A percentile compares a stretch with the other conserved stretches of the same genome.
These are phyloP conservation scores for Globisporangium mamillatum DNA, from an alignment of 352 stramenopile species.

Conservation along the genomic window DNA sequence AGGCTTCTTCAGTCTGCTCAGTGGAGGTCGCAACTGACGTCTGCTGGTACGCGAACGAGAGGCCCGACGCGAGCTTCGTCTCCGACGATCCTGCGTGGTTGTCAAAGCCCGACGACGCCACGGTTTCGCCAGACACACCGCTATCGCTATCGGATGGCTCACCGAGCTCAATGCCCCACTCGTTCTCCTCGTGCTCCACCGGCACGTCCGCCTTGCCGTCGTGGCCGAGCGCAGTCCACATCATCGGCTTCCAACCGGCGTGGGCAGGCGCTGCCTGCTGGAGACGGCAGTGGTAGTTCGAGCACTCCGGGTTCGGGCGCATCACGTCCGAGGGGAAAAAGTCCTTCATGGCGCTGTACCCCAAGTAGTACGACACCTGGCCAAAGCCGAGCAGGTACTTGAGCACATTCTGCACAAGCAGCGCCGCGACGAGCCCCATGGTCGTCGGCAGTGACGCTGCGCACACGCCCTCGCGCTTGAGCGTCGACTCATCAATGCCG, in stretches of 20 bases:
- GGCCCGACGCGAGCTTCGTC: slow-evolving; percentile 37
- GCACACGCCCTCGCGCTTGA: slow-evolving; percentile 88
- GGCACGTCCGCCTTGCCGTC: slow-evolving; percentile 42
- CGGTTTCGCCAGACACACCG: slow-evolving; percentile 22
- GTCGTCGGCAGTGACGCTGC: slow-evolving; percentile 87
- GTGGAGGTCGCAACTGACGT: slow-evolving; percentile 8
- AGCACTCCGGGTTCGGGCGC: slow-evolving; percentile 83
- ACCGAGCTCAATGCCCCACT: slow-evolving; percentile 85
- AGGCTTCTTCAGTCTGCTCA: slow-evolving; percentile 22
- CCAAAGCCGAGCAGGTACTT: slow-evolving; percentile 87
- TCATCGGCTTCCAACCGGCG: slow-evolving; percentile 62
- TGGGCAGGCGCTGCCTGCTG: slow-evolving; percentile 56
- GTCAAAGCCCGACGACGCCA: slow-evolving; percentile 8
- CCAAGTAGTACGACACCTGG: slow-evolving; percentile 86
- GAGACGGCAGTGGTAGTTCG: slow-evolving; percentile 67
- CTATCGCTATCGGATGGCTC: not conserved
- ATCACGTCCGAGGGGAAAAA: slow-evolving; percentile 85
- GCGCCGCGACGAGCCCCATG: slow-evolving; percentile 84
- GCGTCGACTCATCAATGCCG: slow-evolving; percentile 82
- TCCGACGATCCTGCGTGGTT: slow-evolving; percentile 9
- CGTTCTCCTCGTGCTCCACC: slow-evolving; percentile 75
- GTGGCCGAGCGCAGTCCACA: slow-evolving; percentile 59
- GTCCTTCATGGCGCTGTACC: slow-evolving; percentile 86
- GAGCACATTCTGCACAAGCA: slow-evolving; percentile 88
- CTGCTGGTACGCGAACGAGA: slow-evolving; percentile 66